Evolutionary conservation across 106 monocot genomes (phyloP), one percentile per base, ranked within the genome.

Genomic region (Platanthera zijinensis): DNA sequence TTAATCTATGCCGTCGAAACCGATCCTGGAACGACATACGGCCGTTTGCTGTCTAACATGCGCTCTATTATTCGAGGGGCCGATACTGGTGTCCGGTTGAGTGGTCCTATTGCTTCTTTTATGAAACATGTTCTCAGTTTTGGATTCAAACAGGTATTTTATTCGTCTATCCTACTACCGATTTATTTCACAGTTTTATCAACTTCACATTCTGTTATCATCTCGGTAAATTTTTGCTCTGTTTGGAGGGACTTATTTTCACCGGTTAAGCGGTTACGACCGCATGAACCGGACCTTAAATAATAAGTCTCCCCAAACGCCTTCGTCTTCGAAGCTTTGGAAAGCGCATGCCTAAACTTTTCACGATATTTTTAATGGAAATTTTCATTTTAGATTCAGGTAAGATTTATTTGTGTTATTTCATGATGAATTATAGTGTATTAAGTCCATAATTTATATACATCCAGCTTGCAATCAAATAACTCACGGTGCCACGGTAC

Each of bases 1-100:
- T 97, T 97, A 70, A 97, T 97, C 74, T 74, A 82, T 75, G 91
- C 94, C 6, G 57, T 94, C 9, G 89, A 88, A 72, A 85, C 48
- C 21, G 86, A 91, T 32, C 87, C 87, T 19, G 87, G 86, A 52
- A 67, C 71, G 7, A 97, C 91, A 17, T 94, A 97, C 68, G 94
- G 97, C 6, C 52, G 78, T 39, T 57, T 97, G 78, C 91, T 97
- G 10, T 72, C 52, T 5, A 48, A 75, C 32, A 94, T 97, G 91
- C 83, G 97, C 30, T 53, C 85, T 7, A 82, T 82, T 1, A 97
- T 97, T 50, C 85, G 88, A 51, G 84, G 85, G 8, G 80, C 80
- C 17, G 72, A 80, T 53, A 56, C 78, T 11, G 59, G 80, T 8
- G 6, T 71, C 12, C 59, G 64, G 45, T 10, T 89, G 25, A 79